Base-by-base conservation (phyloP, 2,329 filamentous ascomycete genomes). In the Aspergillus persii region DNA sequence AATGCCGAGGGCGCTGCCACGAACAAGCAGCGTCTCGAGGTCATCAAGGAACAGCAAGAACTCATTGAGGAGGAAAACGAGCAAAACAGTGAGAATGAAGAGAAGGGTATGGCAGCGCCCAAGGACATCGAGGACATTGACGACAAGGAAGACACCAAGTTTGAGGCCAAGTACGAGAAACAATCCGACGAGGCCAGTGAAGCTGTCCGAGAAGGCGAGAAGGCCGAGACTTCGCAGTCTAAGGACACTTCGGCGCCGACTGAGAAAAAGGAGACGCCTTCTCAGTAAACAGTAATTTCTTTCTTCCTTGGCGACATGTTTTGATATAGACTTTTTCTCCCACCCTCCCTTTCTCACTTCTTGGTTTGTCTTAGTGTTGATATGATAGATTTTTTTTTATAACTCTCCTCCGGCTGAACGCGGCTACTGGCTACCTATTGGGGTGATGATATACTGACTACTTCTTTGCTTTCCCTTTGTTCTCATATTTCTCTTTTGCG, bases 11-110 rank as follows among this genome's bases (percentile, higher is more conserved):
- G 95, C 62, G 94, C 93, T 9, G 95, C 95, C 27, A 99, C 95
- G 66, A 99, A 99, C 86, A 97, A 96, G 84, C 95, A 98, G 83
- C 90, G 95, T 75, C 89, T 99, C 47, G 95, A 99, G 81, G 95
- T 99, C 15, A 85, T 99, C 73, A 96, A 92, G 84, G 95, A 99
- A 81, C 95, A 99, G 81, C 91, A 99, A 76, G 95, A 97, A 75
- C 86, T 99, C 63, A 99, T 99, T 59, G 89, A 96, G 64, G 95
- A 99, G 74, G 95, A 99, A 82, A 96, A 94, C 64, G 86, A 95
- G 80, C 94, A 99, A 80, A 90, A 91, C 70, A 85, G 92, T 73
- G 86, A 89, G 75, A 91, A 90, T 77, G 87, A 90, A 74, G 87
- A 87, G 69, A 86, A 86, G 46, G 90, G 90, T 11, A 84, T 90